A percentile compares a stretch with the other conserved stretches of the same genome.
phyloP scores from a whole-genome alignment of 176 grass and related monocot species.

The Thinopyrum elongatum region DNA sequence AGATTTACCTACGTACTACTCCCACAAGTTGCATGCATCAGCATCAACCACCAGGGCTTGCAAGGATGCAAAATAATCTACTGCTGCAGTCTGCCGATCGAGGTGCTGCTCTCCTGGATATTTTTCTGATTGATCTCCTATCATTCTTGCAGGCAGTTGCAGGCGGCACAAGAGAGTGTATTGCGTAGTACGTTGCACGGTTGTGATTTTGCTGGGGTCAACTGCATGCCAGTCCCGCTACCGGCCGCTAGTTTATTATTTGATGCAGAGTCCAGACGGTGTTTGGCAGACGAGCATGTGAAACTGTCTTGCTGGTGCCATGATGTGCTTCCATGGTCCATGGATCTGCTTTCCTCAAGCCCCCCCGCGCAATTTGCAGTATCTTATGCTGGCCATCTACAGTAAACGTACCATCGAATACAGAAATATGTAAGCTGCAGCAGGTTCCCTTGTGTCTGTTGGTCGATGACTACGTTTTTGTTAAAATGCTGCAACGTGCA shows the following conservation, averaged over 20 bases:
- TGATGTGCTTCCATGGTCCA: neutral
- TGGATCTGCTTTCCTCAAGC: neutral
- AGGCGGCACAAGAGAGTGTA: neutral
- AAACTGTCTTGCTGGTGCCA: constrained; percentile 5
- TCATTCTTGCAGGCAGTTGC: neutral
- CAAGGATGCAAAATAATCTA: neutral
- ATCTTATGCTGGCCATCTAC: neutral
- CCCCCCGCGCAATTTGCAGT: neutral
- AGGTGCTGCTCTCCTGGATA: neutral
- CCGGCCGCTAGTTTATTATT: neutral
- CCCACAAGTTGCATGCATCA: neutral
- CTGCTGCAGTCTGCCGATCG: neutral
- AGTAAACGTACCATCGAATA: neutral
- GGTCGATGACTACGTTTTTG: neutral
- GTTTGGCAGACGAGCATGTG: constrained; percentile 11
- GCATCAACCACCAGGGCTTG: neutral
- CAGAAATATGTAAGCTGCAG: neutral
- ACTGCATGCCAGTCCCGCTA: neutral
- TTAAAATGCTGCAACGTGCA: neutral
- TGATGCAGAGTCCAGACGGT: constrained; percentile 3
- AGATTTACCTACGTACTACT: constrained; percentile 21
- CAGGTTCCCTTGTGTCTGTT: neutral
- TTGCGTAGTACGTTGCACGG: neutral
- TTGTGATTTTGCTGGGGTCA: constrained; percentile 25
- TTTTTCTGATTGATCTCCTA: neutral